These are phyloP conservation scores for Selenicereus undatus DNA, from an alignment of 148 eudicot genomes.

Conservation along the genomic window DNA sequence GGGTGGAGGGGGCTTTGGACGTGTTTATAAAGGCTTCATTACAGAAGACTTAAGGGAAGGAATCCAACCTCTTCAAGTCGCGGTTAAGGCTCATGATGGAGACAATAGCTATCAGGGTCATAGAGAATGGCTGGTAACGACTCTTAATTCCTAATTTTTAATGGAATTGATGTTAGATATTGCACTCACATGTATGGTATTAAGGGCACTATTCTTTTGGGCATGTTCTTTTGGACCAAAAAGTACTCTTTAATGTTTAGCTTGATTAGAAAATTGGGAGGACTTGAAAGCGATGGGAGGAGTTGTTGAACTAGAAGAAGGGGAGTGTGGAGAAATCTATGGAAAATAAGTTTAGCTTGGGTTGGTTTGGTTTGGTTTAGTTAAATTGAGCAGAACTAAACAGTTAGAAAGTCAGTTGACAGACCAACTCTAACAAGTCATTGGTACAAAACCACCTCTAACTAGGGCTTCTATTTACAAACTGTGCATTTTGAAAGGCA, in stretches of 20 bases:
- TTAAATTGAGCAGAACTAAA: background rate
- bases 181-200: background rate
- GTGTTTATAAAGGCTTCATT: slow-evolving; percentile 75
- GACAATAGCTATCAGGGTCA: slow-evolving; percentile 82
- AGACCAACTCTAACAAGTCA: too few relatives aligned
- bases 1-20: slow-evolving; percentile 92
- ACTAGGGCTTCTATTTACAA: background rate
- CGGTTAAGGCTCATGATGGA: slow-evolving; percentile 91
- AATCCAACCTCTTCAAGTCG: slow-evolving; percentile 57
- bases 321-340: background rate
- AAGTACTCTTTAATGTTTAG: background rate
- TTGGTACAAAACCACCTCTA: background rate
- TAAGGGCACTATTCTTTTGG: background rate
- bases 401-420: background rate
- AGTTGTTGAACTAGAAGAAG: background rate
- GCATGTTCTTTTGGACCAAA: too few relatives aligned
- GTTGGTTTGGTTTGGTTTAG: too few relatives aligned
- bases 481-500: background rate
- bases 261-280: background rate
- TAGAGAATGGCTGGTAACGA: slow-evolving; percentile 85
- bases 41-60: slow-evolving; percentile 43
- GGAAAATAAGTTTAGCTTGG: background rate
- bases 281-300: background rate
- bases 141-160: background rate
- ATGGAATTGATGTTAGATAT: background rate